phyloP scores from a whole-genome alignment of 768 basidiomycete genomes.

The Rhodotorula sphaerocarpa region DNA sequence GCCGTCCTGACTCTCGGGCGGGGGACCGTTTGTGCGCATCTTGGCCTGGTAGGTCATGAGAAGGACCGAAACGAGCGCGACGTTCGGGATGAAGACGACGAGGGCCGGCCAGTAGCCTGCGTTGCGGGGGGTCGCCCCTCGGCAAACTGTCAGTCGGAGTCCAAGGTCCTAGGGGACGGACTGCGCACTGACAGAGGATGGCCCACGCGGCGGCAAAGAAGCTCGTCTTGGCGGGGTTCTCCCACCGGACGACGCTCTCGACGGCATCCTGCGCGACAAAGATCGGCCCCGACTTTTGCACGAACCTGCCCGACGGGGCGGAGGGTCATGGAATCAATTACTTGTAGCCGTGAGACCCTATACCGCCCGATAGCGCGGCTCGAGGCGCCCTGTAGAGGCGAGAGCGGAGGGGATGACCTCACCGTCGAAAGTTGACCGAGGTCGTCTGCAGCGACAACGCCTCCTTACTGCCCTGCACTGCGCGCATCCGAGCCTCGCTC shows the following conservation, averaged over 20 bases:
- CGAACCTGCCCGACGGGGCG: too few relatives aligned
- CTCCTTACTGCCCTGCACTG: slow-evolving; percentile 33
- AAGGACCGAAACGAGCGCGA: slow-evolving; percentile 22
- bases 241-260: slow-evolving; percentile 37
- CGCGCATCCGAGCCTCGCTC: too few relatives aligned
- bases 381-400: too few relatives aligned
- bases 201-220: slow-evolving; percentile 35
- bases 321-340: too few relatives aligned
- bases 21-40: background rate
- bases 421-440: slow-evolving; percentile 34
- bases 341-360: too few relatives aligned
- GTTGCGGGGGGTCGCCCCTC: too few relatives aligned
- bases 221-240: slow-evolving; percentile 35
- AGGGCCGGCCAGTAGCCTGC: slow-evolving; percentile 27
- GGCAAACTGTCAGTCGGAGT: too few relatives aligned
- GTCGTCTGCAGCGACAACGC: slow-evolving; percentile 33
- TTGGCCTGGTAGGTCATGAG: slow-evolving; percentile 16
- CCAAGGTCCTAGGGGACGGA: too few relatives aligned
- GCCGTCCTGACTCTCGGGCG: slow-evolving; percentile 7
- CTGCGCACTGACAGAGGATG: slow-evolving; percentile 28
- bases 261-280: slow-evolving; percentile 37
- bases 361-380: too few relatives aligned
- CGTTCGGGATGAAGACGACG: slow-evolving; percentile 22
- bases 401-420: background rate
- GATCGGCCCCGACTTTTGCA: slow-evolving; percentile 38